A percentile compares a stretch with the other conserved stretches of the same genome.
phyloP scores from a whole-genome alignment of 148 eudicot species.

The Camellia lanceoleosa region DNA sequence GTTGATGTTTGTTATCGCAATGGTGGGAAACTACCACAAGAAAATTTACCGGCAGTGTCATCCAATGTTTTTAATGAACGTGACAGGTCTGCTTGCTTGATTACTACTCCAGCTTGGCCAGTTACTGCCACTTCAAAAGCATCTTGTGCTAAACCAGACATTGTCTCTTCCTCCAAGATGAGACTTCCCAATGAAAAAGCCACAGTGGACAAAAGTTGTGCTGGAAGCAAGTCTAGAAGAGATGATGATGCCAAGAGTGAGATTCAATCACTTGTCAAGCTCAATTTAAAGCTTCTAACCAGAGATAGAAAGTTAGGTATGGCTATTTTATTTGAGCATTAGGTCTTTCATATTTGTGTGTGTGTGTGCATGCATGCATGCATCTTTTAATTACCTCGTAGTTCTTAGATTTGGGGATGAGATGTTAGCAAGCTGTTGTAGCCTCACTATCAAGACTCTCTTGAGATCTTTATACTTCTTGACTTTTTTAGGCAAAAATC shows the following conservation, averaged over 20 bases:
- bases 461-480: not conserved
- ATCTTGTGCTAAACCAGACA: conserved; percentile 24
- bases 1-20: conserved; percentile 13
- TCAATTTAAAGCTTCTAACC: conserved; percentile 63
- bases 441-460: not conserved
- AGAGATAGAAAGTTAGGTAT: conserved; percentile 64
- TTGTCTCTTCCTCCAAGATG: conserved; percentile 22
- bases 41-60: conserved; percentile 10
- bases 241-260: conserved; percentile 59
- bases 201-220: conserved; percentile 11
- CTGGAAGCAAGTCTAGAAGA: conserved; percentile 22
- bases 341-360: not conserved
- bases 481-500: not conserved
- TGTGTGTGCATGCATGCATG: not conserved
- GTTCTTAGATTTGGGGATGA: not conserved
- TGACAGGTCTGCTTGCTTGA: conserved; percentile 18
- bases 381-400: not conserved
- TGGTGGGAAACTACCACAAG: conserved; percentile 22
- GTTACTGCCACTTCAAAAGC: conserved; percentile 17
- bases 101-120: conserved; percentile 16
- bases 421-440: not conserved
- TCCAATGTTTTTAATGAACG: conserved; percentile 11
- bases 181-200: conserved; percentile 19
- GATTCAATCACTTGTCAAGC: conserved; percentile 84
- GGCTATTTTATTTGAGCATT: conserved; percentile 4